phyloP scores from a whole-genome alignment of 2,329 filamentous ascomycete genomes.

The Exophiala sideris region DNA sequence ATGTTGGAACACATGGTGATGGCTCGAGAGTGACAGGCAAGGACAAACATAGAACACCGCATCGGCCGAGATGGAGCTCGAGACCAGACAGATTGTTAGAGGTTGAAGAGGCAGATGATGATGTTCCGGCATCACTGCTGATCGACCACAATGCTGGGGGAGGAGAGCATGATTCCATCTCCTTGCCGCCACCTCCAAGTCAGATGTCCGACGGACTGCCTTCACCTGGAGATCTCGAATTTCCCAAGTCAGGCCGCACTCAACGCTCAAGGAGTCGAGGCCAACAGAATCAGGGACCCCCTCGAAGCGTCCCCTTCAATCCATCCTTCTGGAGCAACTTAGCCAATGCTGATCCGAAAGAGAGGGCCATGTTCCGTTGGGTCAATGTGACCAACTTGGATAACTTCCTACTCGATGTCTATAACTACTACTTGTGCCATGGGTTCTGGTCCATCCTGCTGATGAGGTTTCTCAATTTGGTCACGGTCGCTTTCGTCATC shows the following conservation, averaged over 20 bases:
- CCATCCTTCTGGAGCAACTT: slow-evolving; percentile 30
- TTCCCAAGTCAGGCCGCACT: slow-evolving; percentile 1
- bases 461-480: slow-evolving; percentile 65
- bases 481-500: slow-evolving; percentile 81
- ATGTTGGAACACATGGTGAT: neutral
- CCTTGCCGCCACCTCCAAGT: slow-evolving; percentile 24
- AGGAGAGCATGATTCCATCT: slow-evolving; percentile 17
- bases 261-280: neutral
- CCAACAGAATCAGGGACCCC: slow-evolving; percentile 29
- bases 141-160: slow-evolving; percentile 47
- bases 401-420: slow-evolving; percentile 79
- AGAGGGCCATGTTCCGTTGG: slow-evolving; percentile 88
- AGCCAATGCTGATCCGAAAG: slow-evolving; percentile 57
- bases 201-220: slow-evolving; percentile 13
- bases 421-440: slow-evolving; percentile 78
- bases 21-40: slow-evolving; percentile 2
- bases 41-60: slow-evolving; percentile 17
- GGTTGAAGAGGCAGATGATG: slow-evolving; percentile 56
- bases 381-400: slow-evolving; percentile 87
- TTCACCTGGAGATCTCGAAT: neutral
- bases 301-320: slow-evolving; percentile 22
- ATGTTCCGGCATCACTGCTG: slow-evolving; percentile 62
- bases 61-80: slow-evolving; percentile 12
- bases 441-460: slow-evolving; percentile 83
- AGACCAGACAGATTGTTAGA: slow-evolving; percentile 30